Percentiles rank a stretch among this genome's conserved stretches.
Evolutionary conservation across 352 stramenopile genomes (phyloP).

Genomic region (Globisporangium sylvaticum): DNA sequence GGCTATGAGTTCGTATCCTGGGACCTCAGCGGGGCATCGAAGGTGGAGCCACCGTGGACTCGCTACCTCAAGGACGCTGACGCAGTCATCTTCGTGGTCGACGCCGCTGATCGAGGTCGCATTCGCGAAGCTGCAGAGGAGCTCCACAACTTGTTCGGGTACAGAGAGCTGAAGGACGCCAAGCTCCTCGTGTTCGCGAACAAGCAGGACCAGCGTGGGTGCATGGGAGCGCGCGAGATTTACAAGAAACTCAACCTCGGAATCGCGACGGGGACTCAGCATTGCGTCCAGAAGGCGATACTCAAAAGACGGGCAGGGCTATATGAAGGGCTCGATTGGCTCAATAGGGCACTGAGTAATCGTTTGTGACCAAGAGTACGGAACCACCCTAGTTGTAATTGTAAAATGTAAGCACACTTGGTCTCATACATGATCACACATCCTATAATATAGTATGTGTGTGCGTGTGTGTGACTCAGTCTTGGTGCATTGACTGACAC

Average conservation of each 20-base stretch:
- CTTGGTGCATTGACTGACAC: no score
- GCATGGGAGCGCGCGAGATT: slow-evolving; percentile 28
- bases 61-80: slow-evolving; percentile 51
- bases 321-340: slow-evolving; percentile 49
- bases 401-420: no score
- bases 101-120: slow-evolving; percentile 49
- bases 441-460: no score
- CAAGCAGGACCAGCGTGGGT: slow-evolving; percentile 40
- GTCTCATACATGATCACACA: no score
- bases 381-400: no score
- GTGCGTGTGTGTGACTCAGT: no score
- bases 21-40: slow-evolving; percentile 63
- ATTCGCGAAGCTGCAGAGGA: slow-evolving; percentile 44
- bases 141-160: slow-evolving; percentile 37
- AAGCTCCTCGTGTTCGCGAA: slow-evolving; percentile 54
- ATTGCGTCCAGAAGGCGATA: slow-evolving; percentile 30
- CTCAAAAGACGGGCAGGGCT: slow-evolving; percentile 30
- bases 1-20: slow-evolving; percentile 22
- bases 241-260: slow-evolving; percentile 30
- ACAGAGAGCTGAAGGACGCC: slow-evolving; percentile 36
- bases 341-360: slow-evolving; percentile 21
- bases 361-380: neutral
- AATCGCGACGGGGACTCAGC: slow-evolving; percentile 28
- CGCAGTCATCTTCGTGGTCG: slow-evolving; percentile 84
- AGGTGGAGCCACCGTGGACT: slow-evolving; percentile 45